Evolutionary conservation across 192 early-diverging fungal genomes (phyloP), one percentile per base, ranked within the genome.

Genomic region (Coemansia sp.): DNA sequence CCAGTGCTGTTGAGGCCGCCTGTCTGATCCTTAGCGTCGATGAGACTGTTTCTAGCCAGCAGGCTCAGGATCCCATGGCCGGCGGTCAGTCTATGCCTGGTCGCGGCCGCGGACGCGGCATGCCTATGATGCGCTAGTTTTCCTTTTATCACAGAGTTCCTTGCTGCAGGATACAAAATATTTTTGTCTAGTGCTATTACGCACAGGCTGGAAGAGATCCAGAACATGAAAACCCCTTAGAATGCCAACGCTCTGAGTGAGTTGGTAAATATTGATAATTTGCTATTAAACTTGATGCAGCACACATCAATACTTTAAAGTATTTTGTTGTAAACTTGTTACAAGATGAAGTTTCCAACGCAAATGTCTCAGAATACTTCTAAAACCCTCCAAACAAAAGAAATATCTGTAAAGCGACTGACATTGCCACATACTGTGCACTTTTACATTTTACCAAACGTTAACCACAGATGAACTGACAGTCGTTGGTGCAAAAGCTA

Each of bases 11-110:
- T 27, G 97, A 98, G 76, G 97, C 97, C 23, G 97, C 95, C 3
- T 97, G 94, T 67, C 78, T 98, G 82, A 90, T 98, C 54, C 84
- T 98, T 52, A 92, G 90, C 53, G 94, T 98, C 14, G 97, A 98
- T 79, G 97, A 98, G 78, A 98, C 97, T 49, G 88, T 98, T 51
- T 94, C 92, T 76, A 98, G 92, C 74, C 90, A 90, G 23, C 87
- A 95, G 72, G 82, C 90, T 68, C 92, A 95, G 53, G 83, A 87
- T 41, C 62, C 72, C 7, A 83, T 84, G 82, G 82, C 82, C 22
- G 78, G 70, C 56, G 84, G 74, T 50, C 85, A 74, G 50, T 77
- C 84, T 32, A 77, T 84, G 75, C 66, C 71, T 49, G 85, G 82
- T 24, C 85, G 87, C 65, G 87, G 90, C 41, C 83, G 88, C 30